A percentile compares a stretch with the other conserved stretches of the same genome.
Evolutionary conservation across 2,329 filamentous ascomycete species (phyloP).

Genomic region (Mycocentrospora acerina): DNA sequence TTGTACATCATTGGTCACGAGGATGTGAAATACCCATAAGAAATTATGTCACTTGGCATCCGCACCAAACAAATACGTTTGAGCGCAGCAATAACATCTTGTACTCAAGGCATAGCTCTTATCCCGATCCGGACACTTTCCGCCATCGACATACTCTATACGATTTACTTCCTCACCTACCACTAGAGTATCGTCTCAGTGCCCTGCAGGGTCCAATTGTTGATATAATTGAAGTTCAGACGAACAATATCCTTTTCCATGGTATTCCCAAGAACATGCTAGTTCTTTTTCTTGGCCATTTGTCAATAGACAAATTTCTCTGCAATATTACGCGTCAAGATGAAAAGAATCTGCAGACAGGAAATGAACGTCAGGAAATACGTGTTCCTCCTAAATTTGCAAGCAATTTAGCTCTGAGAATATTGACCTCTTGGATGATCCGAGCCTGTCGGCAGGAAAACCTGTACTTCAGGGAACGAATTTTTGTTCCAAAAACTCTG

Average conservation of each 20-base stretch:
- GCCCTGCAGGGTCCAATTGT: conserved; percentile 7
- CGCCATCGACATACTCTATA: conserved; percentile 18
- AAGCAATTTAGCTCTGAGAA: conserved; percentile 14
- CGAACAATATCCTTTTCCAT: conserved; percentile 2
- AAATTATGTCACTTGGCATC: neutral
- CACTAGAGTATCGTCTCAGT: conserved; percentile 14
- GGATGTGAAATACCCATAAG: too few species aligned
- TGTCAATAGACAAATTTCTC: conserved; percentile 14
- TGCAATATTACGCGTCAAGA: conserved; percentile 14
- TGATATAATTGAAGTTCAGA: conserved; percentile 17
- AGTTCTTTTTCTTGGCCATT: conserved; percentile 19
- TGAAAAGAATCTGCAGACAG: conserved; percentile 6
- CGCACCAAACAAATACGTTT: neutral
- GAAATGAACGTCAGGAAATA: conserved; percentile 10
- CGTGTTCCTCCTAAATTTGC: conserved; percentile 9
- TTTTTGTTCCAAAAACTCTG: conserved; percentile 16
- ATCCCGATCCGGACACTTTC: conserved; percentile 21
- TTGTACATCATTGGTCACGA: too few species aligned
- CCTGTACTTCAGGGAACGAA: conserved; percentile 11
- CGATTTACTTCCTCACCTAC: conserved; percentile 14
- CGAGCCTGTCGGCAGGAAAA: conserved; percentile 17
- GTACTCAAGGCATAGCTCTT: conserved; percentile 1
- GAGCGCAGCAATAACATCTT: neutral
- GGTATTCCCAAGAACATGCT: conserved; percentile 21
- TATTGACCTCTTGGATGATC: conserved; percentile 26